A percentile compares a stretch with the other conserved stretches of the same genome.
These are phyloP conservation scores for Beauveria australis DNA, from an alignment of 2,329 filamentous ascomycete species.

Conservation along the genomic window DNA sequence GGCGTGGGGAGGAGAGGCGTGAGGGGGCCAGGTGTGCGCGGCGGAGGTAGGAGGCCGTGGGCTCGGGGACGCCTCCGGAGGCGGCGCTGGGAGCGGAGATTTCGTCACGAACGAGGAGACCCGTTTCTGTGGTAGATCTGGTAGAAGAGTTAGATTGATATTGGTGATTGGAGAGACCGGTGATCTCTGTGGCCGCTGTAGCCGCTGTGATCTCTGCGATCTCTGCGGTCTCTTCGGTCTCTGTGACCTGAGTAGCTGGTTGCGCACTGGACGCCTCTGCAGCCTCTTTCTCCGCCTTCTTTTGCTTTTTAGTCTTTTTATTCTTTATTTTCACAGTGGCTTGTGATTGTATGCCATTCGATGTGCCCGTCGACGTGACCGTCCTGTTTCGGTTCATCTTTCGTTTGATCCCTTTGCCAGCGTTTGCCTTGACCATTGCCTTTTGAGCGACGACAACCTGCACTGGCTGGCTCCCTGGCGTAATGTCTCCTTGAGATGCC, in stretches of 20 bases:
- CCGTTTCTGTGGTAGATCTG: neutral
- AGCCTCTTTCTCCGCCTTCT: neutral
- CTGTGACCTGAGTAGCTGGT: neutral
- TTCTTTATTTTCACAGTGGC: neutral
- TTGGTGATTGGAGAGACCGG: no score
- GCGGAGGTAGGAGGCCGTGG: constrained; percentile 52
- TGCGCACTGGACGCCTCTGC: neutral
- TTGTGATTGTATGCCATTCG: neutral
- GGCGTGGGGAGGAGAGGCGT: constrained; percentile 39
- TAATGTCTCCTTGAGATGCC: neutral
- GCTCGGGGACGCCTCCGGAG: constrained; percentile 53
- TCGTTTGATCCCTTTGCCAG: neutral
- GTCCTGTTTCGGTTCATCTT: neutral
- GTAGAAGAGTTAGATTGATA: neutral
- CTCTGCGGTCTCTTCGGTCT: neutral
- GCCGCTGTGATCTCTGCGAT: neutral
- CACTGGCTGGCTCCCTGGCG: neutral
- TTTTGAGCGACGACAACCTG: neutral
- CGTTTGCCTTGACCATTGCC: neutral
- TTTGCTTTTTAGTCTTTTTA: neutral
- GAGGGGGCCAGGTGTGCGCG: constrained; percentile 39
- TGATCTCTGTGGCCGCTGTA: no score
- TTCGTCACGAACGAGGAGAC: neutral
- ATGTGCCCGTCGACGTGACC: neutral
- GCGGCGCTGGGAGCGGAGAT: constrained; percentile 20